Conservation (phyloP, 345 rosid genomes). For the Raphanus raphanistrum region DNA sequence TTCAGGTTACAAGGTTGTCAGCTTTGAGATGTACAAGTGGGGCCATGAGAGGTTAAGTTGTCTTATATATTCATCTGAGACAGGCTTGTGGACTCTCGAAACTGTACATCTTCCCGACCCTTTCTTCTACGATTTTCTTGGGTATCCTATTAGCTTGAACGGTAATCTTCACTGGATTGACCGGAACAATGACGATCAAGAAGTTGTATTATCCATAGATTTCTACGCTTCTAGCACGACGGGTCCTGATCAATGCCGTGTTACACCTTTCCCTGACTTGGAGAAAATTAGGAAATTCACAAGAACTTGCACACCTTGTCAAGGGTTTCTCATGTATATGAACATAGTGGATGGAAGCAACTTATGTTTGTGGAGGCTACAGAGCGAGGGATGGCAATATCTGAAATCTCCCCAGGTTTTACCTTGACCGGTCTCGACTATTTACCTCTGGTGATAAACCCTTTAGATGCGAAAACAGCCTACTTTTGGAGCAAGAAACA, state of each 20-base stretch:
- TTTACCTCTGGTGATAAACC: neutral
- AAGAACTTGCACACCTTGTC: neutral
- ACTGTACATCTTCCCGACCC: neutral
- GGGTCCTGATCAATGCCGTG: neutral
- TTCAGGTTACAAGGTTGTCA: neutral
- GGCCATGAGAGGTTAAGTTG: neutral
- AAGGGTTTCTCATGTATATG: neutral
- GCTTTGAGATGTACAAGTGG: neutral
- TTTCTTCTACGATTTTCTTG: neutral
- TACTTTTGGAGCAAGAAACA: neutral
- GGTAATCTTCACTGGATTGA: constrained; percentile 8
- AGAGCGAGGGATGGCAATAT: neutral
- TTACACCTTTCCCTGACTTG: neutral
- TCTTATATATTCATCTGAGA: constrained; percentile 8
- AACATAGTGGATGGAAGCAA: neutral
- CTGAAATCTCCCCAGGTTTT: neutral
- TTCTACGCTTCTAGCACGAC: neutral
- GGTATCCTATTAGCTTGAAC: constrained; percentile 13
- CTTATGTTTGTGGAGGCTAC: neutral
- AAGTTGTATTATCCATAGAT: neutral
- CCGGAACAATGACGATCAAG: neutral
- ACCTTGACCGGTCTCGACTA: neutral
- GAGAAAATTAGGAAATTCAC: neutral
- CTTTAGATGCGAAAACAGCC: neutral
- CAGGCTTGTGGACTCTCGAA: constrained; percentile 14